These are phyloP conservation scores for Hypomontagnella monticulosa DNA, from an alignment of 495 filamentous ascomycete species.

Conservation along the genomic window DNA sequence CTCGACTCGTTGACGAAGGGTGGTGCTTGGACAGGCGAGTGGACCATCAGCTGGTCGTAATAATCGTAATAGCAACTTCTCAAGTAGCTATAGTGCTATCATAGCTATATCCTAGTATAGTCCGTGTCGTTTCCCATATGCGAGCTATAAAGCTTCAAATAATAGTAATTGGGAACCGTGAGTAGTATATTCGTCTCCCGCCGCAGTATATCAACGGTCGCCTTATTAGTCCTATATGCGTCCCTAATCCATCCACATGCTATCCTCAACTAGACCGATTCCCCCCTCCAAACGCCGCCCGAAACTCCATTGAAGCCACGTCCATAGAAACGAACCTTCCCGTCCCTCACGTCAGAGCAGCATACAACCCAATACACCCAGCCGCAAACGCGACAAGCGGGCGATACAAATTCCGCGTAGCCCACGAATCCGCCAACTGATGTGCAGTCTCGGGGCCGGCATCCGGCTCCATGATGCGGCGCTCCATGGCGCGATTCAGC, in stretches of 20 bases:
- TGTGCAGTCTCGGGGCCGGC: conserved; percentile 51
- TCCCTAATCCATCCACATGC: not conserved
- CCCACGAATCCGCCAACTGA: conserved; percentile 60
- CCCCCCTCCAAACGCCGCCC: too few species aligned
- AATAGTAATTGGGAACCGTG: not conserved
- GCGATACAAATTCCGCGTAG: conserved; percentile 56
- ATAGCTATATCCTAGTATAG: not conserved
- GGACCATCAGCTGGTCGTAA: conserved; percentile 67
- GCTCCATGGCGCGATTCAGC: conserved; percentile 55
- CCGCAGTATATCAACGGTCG: too few species aligned
- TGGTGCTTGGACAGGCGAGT: conserved; percentile 67
- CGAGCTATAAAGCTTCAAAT: not conserved
- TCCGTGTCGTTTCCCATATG: not conserved
- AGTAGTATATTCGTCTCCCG: too few species aligned
- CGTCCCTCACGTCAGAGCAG: conserved; percentile 6
- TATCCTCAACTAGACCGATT: not conserved
- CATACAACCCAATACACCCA: conserved; percentile 24
- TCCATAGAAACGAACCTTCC: too few species aligned
- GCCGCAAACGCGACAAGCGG: conserved; percentile 36
- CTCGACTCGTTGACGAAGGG: conserved; percentile 58
- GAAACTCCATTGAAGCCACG: too few species aligned
- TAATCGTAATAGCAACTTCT: not conserved
- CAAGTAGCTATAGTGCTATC: not conserved
- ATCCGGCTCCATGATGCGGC: not conserved
- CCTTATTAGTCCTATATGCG: too few species aligned